Evolutionary conservation across 2,329 filamentous ascomycete genomes (phyloP).

Genomic region (Fusarium pseudonygamai): DNA sequence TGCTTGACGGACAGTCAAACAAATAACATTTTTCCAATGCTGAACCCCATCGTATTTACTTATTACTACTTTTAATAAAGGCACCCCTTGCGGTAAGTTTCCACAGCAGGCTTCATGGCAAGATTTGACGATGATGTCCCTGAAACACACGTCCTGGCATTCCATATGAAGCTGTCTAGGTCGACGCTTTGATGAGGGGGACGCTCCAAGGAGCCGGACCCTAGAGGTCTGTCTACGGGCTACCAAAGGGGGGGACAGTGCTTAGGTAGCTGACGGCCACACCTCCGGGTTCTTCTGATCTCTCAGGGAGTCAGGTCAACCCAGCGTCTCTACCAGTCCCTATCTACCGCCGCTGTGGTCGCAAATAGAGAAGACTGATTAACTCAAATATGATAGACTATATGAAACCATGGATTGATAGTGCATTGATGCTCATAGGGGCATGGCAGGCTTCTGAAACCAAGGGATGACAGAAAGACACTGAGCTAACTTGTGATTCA

Average conservation of each 20-base stretch:
- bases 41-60: background rate
- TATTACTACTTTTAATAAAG: background rate
- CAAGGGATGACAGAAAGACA: background rate
- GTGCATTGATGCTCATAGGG: background rate
- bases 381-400: background rate
- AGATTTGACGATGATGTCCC: background rate
- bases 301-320: background rate
- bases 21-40: background rate
- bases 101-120: background rate
- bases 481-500: background rate
- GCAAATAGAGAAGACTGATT: background rate
- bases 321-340: background rate
- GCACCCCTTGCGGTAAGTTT: background rate
- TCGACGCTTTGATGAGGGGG: background rate
- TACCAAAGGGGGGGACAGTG: background rate
- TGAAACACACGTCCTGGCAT: background rate
- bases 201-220: background rate
- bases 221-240: background rate
- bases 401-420: background rate
- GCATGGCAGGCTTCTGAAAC: background rate
- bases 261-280: background rate
- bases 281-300: background rate
- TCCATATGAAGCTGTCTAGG: background rate
- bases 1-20: background rate
- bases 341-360: background rate